Percentiles rank a stretch among this genome's conserved stretches.
phyloP scores from a whole-genome alignment of 768 basidiomycete genomes.

The Royoungia palumana region DNA sequence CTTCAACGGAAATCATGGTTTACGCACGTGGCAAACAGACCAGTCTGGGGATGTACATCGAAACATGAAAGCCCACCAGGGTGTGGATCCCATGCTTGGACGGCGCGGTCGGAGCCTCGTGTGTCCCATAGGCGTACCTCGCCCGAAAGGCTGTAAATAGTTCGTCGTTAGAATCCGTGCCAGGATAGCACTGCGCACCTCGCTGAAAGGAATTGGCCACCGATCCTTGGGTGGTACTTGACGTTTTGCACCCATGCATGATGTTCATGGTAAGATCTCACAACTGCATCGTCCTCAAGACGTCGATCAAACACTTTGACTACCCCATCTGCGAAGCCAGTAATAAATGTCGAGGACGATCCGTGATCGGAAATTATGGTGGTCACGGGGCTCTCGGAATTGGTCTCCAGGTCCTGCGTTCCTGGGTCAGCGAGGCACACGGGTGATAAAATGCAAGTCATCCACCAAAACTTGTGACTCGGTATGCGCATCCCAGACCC shows the following conservation, averaged over 20 bases:
- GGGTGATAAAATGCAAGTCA: conserved; percentile 1
- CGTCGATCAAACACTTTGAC: conserved; percentile 91
- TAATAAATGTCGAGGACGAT: conserved; percentile 75
- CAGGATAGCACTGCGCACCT: conserved; percentile 49
- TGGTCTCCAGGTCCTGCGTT: conserved; percentile 79
- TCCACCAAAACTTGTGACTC: conserved; percentile 74
- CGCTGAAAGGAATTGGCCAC: conserved; percentile 76
- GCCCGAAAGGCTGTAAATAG: conserved; percentile 67
- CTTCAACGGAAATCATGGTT: neutral
- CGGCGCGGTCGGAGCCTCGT: conserved; percentile 56
- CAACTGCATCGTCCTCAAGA: conserved; percentile 78
- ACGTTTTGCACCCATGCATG: conserved; percentile 95
- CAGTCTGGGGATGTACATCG: conserved; percentile 79
- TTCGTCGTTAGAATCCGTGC: neutral
- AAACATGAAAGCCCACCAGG: conserved; percentile 76
- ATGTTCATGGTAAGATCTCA: conserved; percentile 67
- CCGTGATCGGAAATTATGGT: conserved; percentile 76
- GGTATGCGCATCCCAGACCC: conserved; percentile 93
- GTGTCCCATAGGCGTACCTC: conserved; percentile 91
- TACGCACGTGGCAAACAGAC: conserved; percentile 82
- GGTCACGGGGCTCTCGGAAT: conserved; percentile 87
- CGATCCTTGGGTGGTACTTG: conserved; percentile 70
- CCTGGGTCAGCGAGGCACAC: neutral
- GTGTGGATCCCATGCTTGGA: conserved; percentile 62
- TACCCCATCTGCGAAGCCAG: conserved; percentile 89